Percentiles rank a stretch among this genome's conserved stretches.
Conservation (phyloP, 2,329 filamentous ascomycete species). For the Colletotrichum caudatum region DNA sequence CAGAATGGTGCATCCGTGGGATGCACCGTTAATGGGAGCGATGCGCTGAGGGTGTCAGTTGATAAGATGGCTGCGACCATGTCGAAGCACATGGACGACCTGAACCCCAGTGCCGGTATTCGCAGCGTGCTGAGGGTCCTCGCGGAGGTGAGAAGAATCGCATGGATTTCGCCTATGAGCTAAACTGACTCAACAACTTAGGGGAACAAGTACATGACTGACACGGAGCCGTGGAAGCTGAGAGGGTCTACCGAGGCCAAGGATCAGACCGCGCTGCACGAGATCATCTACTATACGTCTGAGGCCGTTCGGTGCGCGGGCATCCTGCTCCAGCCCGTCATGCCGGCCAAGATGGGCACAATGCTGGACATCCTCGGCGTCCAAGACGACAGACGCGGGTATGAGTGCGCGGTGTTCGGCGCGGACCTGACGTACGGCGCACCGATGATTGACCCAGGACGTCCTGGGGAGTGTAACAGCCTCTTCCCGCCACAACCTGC, state of each 20-base stretch:
- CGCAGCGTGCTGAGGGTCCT: constrained; percentile 73
- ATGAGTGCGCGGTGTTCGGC: constrained; percentile 71
- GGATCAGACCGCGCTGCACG: constrained; percentile 60
- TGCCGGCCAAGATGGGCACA: constrained; percentile 80
- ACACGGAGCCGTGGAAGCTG: constrained; percentile 76
- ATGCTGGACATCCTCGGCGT: constrained; percentile 86
- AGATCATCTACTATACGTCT: constrained; percentile 75
- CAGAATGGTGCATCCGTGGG: constrained; percentile 1
- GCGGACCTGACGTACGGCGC: constrained; percentile 78
- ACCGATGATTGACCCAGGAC: constrained; percentile 3
- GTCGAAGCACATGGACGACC: constrained; percentile 68
- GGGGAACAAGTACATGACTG: constrained; percentile 65
- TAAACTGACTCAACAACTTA: constrained; percentile 43
- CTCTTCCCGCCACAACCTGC: constrained; percentile 34
- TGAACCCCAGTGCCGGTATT: constrained; percentile 75
- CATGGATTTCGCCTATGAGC: fast-evolving
- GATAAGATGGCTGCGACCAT: constrained; percentile 47
- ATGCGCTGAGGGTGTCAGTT: constrained; percentile 47
- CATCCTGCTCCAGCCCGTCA: constrained; percentile 91
- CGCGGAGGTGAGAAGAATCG: constrained; percentile 61
- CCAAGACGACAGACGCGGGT: constrained; percentile 67
- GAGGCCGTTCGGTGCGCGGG: constrained; percentile 84
- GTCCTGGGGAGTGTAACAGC: constrained; percentile 21
- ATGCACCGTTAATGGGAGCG: neutral
- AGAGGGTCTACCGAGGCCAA: constrained; percentile 53